Conservation (phyloP, 2,329 filamentous ascomycete species). For the Zalaria sp. region DNA sequence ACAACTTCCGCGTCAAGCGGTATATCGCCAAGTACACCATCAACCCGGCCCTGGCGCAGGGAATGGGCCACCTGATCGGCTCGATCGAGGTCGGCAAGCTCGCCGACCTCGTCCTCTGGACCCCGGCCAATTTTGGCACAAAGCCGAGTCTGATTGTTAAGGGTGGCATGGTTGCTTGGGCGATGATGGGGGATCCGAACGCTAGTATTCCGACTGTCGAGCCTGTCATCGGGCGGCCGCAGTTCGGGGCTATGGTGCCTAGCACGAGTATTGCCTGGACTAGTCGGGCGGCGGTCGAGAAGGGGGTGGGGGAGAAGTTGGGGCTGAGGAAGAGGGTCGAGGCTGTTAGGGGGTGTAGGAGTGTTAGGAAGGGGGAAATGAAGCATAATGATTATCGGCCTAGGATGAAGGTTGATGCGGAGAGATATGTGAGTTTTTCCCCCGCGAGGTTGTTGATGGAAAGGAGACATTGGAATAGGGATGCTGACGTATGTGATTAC, state of each 20-base stretch:
- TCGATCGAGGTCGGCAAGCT: constrained; percentile 81
- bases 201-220: constrained; percentile 71
- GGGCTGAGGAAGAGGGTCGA: constrained; percentile 67
- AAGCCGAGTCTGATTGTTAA: constrained; percentile 77
- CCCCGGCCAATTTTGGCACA: constrained; percentile 69
- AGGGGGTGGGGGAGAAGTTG: constrained; percentile 56
- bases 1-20: constrained; percentile 84
- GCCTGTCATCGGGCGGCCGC: constrained; percentile 68
- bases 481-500: constrained; percentile 8
- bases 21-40: constrained; percentile 95
- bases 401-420: constrained; percentile 80
- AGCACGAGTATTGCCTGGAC: constrained; percentile 70
- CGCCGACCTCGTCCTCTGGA: constrained; percentile 82
- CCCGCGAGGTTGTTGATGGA: constrained; percentile 1
- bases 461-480: no score
- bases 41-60: constrained; percentile 83
- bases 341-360: constrained; percentile 62
- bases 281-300: constrained; percentile 54
- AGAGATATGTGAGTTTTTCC: constrained; percentile 53
- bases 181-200: constrained; percentile 56
- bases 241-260: constrained; percentile 69
- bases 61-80: constrained; percentile 75
- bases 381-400: constrained; percentile 75
- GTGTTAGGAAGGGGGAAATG: constrained; percentile 74
- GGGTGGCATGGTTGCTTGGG: constrained; percentile 69